These are phyloP conservation scores for Lachancea quebecensis DNA, from an alignment of 805 yeast genomes.

Conservation along the genomic window DNA sequence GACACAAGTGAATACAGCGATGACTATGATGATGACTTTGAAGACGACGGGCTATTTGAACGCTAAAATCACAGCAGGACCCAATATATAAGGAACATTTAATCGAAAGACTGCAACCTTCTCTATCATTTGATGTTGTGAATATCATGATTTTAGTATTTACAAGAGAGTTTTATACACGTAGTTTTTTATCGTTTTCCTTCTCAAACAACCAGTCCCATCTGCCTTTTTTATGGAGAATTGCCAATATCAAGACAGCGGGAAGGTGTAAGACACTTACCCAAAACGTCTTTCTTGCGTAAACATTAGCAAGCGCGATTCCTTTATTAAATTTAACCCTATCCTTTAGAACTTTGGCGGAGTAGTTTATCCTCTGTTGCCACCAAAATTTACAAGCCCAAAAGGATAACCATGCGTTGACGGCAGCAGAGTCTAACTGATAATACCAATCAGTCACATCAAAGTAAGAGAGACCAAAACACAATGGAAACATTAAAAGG, in stretches of 20 bases:
- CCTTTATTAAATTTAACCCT: conserved; percentile 42
- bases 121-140: no score
- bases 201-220: conserved; percentile 67
- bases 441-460: conserved; percentile 79
- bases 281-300: conserved; percentile 87
- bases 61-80: conserved; percentile 16
- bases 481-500: conserved; percentile 86
- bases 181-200: conserved; percentile 18
- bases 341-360: conserved; percentile 31
- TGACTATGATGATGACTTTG: conserved; percentile 40
- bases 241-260: conserved; percentile 78
- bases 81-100: neutral
- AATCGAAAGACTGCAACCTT: no score
- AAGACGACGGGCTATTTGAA: conserved; percentile 61
- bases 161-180: conserved; percentile 8
- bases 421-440: conserved; percentile 69
- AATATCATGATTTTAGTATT: conserved; percentile 3
- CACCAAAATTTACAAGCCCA: conserved; percentile 79
- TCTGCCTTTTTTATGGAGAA: conserved; percentile 90
- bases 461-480: conserved; percentile 71
- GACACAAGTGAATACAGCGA: conserved; percentile 29
- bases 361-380: conserved; percentile 63
- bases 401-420: conserved; percentile 81
- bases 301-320: conserved; percentile 49
- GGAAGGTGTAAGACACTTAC: conserved; percentile 94